phyloP scores from a whole-genome alignment of 208 protist genomes.

The Leishmania guyanensis region DNA sequence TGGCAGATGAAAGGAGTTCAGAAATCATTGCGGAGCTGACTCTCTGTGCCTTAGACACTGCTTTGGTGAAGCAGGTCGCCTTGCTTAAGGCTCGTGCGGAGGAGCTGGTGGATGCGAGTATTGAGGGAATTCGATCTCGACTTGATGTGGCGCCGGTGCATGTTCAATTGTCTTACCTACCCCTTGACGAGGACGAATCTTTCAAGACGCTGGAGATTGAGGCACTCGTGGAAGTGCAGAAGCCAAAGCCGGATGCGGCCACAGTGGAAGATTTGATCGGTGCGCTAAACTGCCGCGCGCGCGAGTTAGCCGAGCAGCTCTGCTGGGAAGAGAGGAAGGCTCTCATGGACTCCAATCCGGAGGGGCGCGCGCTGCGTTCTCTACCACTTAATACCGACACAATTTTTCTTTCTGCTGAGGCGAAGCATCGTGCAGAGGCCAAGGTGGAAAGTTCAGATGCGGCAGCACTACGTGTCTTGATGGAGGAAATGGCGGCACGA shows the following conservation, averaged over 20 bases:
- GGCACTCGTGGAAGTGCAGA: constrained; percentile 27
- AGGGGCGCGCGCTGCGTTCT: constrained; percentile 42
- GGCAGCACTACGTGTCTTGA: constrained; percentile 32
- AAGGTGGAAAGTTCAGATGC: constrained; percentile 36
- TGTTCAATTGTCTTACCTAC: constrained; percentile 40
- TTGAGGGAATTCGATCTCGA: constrained; percentile 41
- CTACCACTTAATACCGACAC: constrained; percentile 49
- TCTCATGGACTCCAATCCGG: constrained; percentile 38
- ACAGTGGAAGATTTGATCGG: constrained; percentile 30
- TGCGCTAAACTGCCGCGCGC: constrained; percentile 46
- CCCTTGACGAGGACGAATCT: constrained; percentile 45
- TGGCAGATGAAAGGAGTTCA: constrained; percentile 37
- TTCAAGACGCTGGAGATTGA: constrained; percentile 51
- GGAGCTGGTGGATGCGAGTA: constrained; percentile 30
- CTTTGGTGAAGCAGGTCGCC: constrained; percentile 18
- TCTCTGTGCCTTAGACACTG: constrained; percentile 9
- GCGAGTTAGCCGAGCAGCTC: constrained; percentile 49
- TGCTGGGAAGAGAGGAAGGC: constrained; percentile 44
- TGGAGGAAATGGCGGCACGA: constrained; percentile 43
- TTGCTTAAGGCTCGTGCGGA: constrained; percentile 43
- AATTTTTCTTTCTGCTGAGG: constrained; percentile 39
- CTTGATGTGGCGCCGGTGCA: constrained; percentile 42
- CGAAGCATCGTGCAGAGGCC: constrained; percentile 34
- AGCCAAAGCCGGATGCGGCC: constrained; percentile 35
- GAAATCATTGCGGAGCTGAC: constrained; percentile 23